Evolutionary conservation across 176 grass and related monocot genomes (phyloP), one percentile per base, ranked within the genome.

Genomic region (Sorghum bicolor): DNA sequence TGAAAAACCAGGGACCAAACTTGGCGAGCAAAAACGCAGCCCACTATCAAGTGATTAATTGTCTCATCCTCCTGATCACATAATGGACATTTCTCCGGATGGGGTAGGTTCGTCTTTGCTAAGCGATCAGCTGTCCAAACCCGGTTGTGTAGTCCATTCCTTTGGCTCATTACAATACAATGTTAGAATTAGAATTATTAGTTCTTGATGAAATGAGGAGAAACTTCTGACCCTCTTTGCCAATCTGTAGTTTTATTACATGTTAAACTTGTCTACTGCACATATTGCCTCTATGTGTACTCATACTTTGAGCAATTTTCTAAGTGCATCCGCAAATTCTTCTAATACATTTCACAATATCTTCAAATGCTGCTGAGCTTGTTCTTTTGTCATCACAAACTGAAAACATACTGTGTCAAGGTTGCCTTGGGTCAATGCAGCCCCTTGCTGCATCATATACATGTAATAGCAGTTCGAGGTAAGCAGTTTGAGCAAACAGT

Each of bases 391-490:
- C 84, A 55, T 78, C 83, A 82, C 64, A 78, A 77, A 72, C 77
- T 52, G 84, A 88, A 58, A 30, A 75, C 25, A 40, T 95, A 69
- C 25, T 92, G 9, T 95, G 93, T 69, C 68, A 64, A 8, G 36
- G 14, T 80, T 92, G 93, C 72, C 71, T 85, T 43, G 45, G 80
- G 61, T 64, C 74, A 65, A 87, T 85, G n/a, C 84, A 90, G 76
- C 83, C 75, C 16, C 63, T 40, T 55, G 45, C 73, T 14, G 53
- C 83, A 72, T 88, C 77, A 3, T 55, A 75, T 86, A 37, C 74
- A 34, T 85, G 44, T 67, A 90, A 72, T 34, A 86, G 29, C 77
- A 73, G n/a, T 79, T 78, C 57, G 36, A 88, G 81, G 85, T 91
- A 64, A 80, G 62, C 71, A 80, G 55, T 65, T 70, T 25, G 13